Evolutionary conservation across 495 filamentous ascomycete genomes (phyloP), one percentile per base, ranked within the genome.

Genomic region (Podospora anserina): DNA sequence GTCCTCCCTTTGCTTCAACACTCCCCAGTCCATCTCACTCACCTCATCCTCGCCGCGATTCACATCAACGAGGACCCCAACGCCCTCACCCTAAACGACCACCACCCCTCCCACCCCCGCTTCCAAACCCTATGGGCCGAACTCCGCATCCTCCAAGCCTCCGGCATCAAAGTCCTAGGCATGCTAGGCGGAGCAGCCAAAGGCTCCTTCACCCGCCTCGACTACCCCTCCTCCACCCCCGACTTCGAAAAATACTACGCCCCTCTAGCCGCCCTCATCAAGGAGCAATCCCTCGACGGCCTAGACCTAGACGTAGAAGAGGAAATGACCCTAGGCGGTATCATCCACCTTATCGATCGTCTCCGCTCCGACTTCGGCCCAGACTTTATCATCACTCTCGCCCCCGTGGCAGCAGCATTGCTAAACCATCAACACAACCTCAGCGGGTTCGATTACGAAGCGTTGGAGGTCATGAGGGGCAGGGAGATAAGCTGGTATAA

Each of bases 261-360:
- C 0, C 90, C 89, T 1, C 78, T 96, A 1, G 78, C 83, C 2
- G 80, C 84, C 19, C 80, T 91, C 59, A 78, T 96, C n/a, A 81
- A 82, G 18, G 81, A 80, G 20, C 80, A 87, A 71, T 79, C 78
- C 3, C 82, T 94, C 9, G 85, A 95, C 64, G 92, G 92, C 0
- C 70, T 96, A 3, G 92, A 96, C 76, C 85, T 96, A 3, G 92
- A 96, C 74, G 91, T 95, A 34, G 92, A 96, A 76, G 92, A 96
- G 76, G 66, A 71, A 6, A 92, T 93, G 85, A 90, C 90, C 3
- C 81, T 94, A 7, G 61, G 66, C n/a, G 91, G 91, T 15, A 80
- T 94, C 30, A 82, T 91, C 28, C 84, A 88, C 26, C 82, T 96
- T 19, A 92, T 96, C 68, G 88, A 92, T 77, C 83, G 89, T 4